These are phyloP conservation scores for Cryptococcus amylolentus DNA, from an alignment of 1,284 basidiomycete species.

Conservation along the genomic window DNA sequence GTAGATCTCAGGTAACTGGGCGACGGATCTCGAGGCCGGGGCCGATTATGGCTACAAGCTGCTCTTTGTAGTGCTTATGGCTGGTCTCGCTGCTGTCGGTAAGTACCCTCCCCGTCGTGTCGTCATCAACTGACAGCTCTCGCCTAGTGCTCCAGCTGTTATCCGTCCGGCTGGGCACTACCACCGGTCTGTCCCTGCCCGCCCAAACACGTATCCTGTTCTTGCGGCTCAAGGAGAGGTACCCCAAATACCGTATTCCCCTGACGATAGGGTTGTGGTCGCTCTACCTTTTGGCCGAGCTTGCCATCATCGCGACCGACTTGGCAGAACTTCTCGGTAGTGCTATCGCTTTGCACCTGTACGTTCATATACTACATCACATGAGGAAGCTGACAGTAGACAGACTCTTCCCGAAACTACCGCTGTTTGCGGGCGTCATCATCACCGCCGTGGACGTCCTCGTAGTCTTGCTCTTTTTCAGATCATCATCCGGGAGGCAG, in stretches of 20 bases:
- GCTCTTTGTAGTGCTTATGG: slow-evolving; percentile 77
- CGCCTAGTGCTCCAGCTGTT: slow-evolving; percentile 37
- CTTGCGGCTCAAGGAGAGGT: slow-evolving; percentile 63
- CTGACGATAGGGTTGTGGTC: slow-evolving; percentile 49
- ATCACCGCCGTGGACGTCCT: slow-evolving; percentile 82
- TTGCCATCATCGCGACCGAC: slow-evolving; percentile 71
- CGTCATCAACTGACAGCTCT: background rate
- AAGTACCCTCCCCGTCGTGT: background rate
- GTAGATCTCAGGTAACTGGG: slow-evolving; percentile 24
- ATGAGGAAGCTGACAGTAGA: background rate
- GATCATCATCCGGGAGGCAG: slow-evolving; percentile 38
- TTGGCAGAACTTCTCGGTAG: slow-evolving; percentile 67
- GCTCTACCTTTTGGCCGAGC: slow-evolving; percentile 60
- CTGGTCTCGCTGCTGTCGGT: slow-evolving; percentile 69
- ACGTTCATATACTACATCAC: slow-evolving; percentile 12
- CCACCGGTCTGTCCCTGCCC: slow-evolving; percentile 48
- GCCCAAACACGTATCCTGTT: slow-evolving; percentile 66
- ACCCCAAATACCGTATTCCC: slow-evolving; percentile 59
- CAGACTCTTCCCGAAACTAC: slow-evolving; percentile 69
- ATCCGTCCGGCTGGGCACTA: slow-evolving; percentile 54
- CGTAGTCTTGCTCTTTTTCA: slow-evolving; percentile 52
- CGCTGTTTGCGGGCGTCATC: slow-evolving; percentile 76
- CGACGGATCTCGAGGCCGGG: slow-evolving; percentile 51
- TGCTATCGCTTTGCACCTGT: slow-evolving; percentile 71
- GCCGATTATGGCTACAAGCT: slow-evolving; percentile 77